Conservation (phyloP, 2,329 filamentous ascomycete genomes). For the Talaromyces islandicus region DNA sequence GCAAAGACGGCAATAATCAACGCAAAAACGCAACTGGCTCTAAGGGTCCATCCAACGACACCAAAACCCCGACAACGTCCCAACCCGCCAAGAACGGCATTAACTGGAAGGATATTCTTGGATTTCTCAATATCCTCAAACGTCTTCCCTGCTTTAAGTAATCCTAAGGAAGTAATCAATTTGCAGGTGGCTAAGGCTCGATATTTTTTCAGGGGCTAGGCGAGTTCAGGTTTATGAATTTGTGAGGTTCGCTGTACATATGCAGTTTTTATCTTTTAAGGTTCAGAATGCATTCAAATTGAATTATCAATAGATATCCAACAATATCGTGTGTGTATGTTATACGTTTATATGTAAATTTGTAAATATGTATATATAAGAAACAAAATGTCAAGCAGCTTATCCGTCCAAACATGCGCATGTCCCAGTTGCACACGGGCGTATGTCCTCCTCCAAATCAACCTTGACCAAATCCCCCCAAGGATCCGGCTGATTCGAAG, state of each 20-base stretch:
- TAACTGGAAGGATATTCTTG: constrained; percentile 1
- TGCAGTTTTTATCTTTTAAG: not conserved
- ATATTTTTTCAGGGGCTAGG: not conserved
- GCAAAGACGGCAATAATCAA: constrained; percentile 7
- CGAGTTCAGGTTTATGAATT: not conserved
- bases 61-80: not conserved
- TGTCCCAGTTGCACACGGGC: constrained; percentile 33
- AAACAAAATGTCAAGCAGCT: not conserved
- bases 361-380: not conserved
- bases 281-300: not conserved
- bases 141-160: constrained; percentile 8
- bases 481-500: constrained; percentile 13
- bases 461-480: constrained; percentile 38
- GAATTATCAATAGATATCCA: not conserved
- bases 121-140: constrained; percentile 4
- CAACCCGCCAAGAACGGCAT: not conserved
- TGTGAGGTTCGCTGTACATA: not conserved
- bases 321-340: not conserved
- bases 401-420: constrained; percentile 26
- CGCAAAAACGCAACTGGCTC: not conserved
- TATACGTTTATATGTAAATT: not conserved
- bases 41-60: not conserved
- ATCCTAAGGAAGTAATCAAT: not conserved
- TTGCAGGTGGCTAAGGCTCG: not conserved
- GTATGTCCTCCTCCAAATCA: constrained; percentile 43